A percentile compares a stretch with the other conserved stretches of the same genome.
Evolutionary conservation across 192 early-diverging fungal species (phyloP).

Genomic region (Coemansia reversa): DNA sequence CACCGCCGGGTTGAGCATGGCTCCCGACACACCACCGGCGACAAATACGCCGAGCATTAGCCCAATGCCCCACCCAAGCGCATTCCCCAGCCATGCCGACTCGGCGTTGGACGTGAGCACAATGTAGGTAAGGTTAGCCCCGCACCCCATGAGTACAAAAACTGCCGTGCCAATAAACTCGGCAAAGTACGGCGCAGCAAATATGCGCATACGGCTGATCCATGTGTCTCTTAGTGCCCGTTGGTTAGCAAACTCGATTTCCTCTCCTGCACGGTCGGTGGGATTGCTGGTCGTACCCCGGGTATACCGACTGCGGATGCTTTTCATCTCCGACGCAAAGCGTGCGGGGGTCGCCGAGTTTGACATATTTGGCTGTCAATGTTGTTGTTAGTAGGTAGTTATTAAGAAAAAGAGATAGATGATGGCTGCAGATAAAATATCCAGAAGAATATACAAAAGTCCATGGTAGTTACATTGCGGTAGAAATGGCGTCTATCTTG

Average conservation of each 20-base stretch:
- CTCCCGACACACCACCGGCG: conserved; percentile 49
- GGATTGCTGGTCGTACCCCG: conserved; percentile 15
- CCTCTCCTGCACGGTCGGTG: conserved; percentile 40
- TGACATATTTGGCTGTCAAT: conserved; percentile 13
- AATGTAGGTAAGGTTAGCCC: conserved; percentile 44
- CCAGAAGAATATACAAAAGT: background rate
- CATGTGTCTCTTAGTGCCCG: conserved; percentile 31
- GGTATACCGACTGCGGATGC: conserved; percentile 8
- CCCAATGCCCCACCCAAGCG: conserved; percentile 55
- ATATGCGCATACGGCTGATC: conserved; percentile 46
- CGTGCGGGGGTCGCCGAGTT: conserved; percentile 12
- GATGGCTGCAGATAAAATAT: background rate
- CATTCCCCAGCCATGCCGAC: conserved; percentile 55
- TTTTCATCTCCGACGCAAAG: conserved; percentile 15
- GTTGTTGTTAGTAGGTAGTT: background rate
- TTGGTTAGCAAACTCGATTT: conserved; percentile 51
- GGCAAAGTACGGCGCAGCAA: conserved; percentile 52
- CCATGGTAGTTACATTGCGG: background rate
- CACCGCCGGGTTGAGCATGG: conserved; percentile 55
- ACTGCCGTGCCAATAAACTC: conserved; percentile 54
- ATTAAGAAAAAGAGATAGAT: background rate
- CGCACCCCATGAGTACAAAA: conserved; percentile 52
- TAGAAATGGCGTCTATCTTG: background rate
- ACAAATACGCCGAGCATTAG: conserved; percentile 53
- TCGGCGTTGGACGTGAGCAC: conserved; percentile 45